phyloP scores from a whole-genome alignment of 192 early-diverging fungal species.

The Coemansia furcata region DNA sequence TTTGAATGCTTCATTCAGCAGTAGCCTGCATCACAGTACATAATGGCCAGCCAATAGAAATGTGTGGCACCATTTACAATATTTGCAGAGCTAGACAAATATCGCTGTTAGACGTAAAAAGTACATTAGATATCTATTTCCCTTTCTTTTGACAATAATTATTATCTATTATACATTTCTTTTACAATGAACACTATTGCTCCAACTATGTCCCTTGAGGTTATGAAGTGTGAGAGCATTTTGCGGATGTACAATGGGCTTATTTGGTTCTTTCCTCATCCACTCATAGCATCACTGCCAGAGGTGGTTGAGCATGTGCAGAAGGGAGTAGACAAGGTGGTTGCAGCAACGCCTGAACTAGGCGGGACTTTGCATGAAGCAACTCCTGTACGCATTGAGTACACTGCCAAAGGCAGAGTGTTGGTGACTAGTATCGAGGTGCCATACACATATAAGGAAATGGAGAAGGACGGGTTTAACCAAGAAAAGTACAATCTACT shows the following conservation, averaged over 20 bases:
- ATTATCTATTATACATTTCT: not conserved
- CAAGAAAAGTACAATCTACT: constrained; percentile 15
- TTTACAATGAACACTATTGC: not conserved
- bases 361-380: constrained; percentile 7
- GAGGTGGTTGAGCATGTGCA: not conserved
- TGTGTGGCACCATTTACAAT: not conserved
- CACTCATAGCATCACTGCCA: not conserved
- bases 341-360: constrained; percentile 12
- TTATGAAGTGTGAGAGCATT: constrained; percentile 4
- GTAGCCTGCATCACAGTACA: not conserved
- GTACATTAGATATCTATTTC: not conserved
- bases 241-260: constrained; percentile 28
- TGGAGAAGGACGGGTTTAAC: constrained; percentile 10
- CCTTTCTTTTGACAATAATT: not conserved
- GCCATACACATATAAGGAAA: not conserved
- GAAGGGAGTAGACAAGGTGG: constrained; percentile 6
- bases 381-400: not conserved
- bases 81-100: not conserved
- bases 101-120: not conserved
- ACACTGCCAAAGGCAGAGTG: not conserved
- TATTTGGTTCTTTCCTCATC: constrained; percentile 15
- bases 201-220: not conserved
- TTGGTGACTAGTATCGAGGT: not conserved
- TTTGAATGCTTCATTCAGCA: not conserved
- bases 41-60: not conserved